Base-by-base conservation (phyloP, 2,329 filamentous ascomycete species). In the Cercospora brassicicola region DNA sequence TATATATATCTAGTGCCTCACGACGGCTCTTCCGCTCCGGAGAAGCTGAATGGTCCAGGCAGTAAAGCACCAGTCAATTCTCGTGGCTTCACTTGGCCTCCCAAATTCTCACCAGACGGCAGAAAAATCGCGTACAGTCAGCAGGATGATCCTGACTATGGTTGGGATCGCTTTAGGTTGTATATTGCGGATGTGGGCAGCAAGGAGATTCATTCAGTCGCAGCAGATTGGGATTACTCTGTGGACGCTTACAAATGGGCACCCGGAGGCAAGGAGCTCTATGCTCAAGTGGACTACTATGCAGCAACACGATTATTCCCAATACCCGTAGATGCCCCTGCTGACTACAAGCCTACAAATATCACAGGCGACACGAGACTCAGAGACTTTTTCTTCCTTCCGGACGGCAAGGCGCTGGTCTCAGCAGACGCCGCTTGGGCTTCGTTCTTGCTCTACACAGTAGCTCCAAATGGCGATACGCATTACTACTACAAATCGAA, bases 1-100 rank as follows among this genome's bases (percentile, higher is more conserved):
- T 74, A 75, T 56, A 59, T 75, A 20, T 75, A 75, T 31, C 45
- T 75, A 2, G 73, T 75, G 2, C 72, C 72, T 59, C 73, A 75
- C 55, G 71, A 75, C 67, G 73, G 73, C 2, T 74, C 72, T 11
- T 69, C 73, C 23, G 70, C 71, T 2, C 69, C 73, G 2, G 63
- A 65, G 62, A 59, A 66, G 13, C 67, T 75, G n/a, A 75, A 75
- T 65, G 73, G 73, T 13, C 73, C 73, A 3, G 66, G 66, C 23
- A 74, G 69, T 56, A 72, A 62, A 36, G 73, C 72, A 11, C 72
- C 73, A 4, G 69, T 67, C 26, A 59, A 67, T 31, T 72, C 73
- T 18, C 67, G 70, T 53, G 73, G 73, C 36, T 72, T 71, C 10
- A 71, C 69, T n/a, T 71, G 67, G 9, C 67, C 60, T 11, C 69